Percentiles rank a stretch among this genome's conserved stretches.
Evolutionary conservation across 495 filamentous ascomycete species (phyloP).

Genomic region (Penicillium turbatum): DNA sequence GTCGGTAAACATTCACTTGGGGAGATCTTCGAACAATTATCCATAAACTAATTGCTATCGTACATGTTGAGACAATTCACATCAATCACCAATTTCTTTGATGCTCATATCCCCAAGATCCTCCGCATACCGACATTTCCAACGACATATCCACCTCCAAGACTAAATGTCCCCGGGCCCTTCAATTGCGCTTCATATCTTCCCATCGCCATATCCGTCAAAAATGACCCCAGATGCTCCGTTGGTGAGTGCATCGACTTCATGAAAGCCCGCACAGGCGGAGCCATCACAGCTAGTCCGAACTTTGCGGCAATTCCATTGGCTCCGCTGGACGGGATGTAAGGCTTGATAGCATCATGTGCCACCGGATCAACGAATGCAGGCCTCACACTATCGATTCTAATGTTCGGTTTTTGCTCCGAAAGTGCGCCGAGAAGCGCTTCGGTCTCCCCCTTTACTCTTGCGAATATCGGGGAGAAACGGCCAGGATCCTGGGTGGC

Average conservation of each 20-base stretch:
- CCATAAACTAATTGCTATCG: neutral
- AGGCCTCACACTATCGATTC: conserved; percentile 50
- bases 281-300: neutral
- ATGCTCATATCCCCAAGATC: conserved; percentile 11
- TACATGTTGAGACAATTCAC: neutral
- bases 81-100: neutral
- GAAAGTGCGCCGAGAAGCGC: conserved; percentile 43
- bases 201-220: conserved; percentile 59
- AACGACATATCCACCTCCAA: conserved; percentile 16
- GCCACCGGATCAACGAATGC: conserved; percentile 44
- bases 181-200: conserved; percentile 38
- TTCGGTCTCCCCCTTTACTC: conserved; percentile 63
- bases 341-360: conserved; percentile 48
- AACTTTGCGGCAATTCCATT: neutral
- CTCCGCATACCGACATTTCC: conserved; percentile 17
- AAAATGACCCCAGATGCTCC: conserved; percentile 35
- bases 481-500: conserved; percentile 45
- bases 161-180: conserved; percentile 37
- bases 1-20: too few species aligned
- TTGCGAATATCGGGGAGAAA: conserved; percentile 52
- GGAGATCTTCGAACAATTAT: too few species aligned
- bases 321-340: conserved; percentile 22
- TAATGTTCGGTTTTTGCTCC: conserved; percentile 43
- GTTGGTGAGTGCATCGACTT: conserved; percentile 31
- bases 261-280: conserved; percentile 9